Percentiles rank a stretch among this genome's conserved stretches.
Evolutionary conservation across 352 stramenopile species (phyloP).

Genomic region (Globisporangium cederbergense): DNA sequence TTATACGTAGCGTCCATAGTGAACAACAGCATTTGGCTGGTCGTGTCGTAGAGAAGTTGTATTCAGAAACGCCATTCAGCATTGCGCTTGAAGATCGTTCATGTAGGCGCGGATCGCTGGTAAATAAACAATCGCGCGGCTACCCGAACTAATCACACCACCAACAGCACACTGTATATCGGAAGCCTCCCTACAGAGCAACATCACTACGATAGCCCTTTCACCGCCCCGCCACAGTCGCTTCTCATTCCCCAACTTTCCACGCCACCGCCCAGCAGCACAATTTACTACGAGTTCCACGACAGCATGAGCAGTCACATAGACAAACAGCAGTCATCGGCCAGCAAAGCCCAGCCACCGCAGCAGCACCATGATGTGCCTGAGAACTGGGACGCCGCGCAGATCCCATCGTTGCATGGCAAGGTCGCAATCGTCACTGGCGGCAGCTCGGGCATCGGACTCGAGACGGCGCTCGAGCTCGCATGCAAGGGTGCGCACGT

Average conservation of each 20-base stretch:
- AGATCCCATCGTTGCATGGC: slow-evolving; percentile 20
- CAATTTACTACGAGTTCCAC: not conserved
- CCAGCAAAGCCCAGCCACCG: not conserved
- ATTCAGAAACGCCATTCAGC: not conserved
- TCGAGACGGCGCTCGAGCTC: slow-evolving; percentile 26
- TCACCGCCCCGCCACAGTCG: no score
- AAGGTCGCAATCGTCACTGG: slow-evolving; percentile 37
- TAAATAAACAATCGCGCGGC: not conserved
- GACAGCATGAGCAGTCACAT: not conserved
- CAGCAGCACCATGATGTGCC: slow-evolving; percentile 7
- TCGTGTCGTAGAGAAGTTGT: not conserved
- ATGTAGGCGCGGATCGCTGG: no score
- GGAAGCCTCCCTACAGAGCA: no score
- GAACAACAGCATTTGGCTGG: not conserved
- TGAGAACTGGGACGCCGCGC: slow-evolving; percentile 18
- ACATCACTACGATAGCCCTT: no score
- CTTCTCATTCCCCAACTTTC: slow-evolving; percentile 4
- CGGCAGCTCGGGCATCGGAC: slow-evolving; percentile 25
- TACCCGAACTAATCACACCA: not conserved
- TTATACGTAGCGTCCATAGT: not conserved
- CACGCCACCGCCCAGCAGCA: not conserved
- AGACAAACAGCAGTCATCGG: not conserved
- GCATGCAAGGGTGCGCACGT: slow-evolving; percentile 27
- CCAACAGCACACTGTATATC: not conserved
- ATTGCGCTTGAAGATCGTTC: not conserved